Percentiles rank a stretch among this genome's conserved stretches.
Conservation (phyloP, 2,329 filamentous ascomycete species). For the Immersiporthe knoxdaviesiana region DNA sequence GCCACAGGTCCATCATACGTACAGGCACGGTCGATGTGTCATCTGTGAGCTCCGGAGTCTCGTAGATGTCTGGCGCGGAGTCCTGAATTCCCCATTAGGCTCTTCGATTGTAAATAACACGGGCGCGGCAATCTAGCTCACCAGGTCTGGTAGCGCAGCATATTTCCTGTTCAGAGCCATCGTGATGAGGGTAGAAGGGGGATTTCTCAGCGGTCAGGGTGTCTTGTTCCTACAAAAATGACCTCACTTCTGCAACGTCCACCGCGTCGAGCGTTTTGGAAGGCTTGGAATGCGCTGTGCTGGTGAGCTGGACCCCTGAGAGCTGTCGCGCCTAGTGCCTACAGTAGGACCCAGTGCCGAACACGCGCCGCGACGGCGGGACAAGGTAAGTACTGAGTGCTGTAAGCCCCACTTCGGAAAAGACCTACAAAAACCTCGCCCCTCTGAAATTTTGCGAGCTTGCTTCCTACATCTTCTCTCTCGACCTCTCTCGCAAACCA, state of each 20-base stretch:
- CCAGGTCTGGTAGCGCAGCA: slow-evolving; percentile 77
- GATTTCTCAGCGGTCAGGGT: not conserved
- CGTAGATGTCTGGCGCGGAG: slow-evolving; percentile 91
- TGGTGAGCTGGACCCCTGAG: not conserved
- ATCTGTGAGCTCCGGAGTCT: slow-evolving; percentile 90
- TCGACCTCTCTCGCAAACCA: not conserved
- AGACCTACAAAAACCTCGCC: slow-evolving; percentile 15
- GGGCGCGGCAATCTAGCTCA: slow-evolving; percentile 42
- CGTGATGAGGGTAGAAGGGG: slow-evolving; percentile 22
- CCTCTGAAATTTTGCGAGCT: not conserved
- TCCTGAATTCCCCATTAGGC: slow-evolving; percentile 59
- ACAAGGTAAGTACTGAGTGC: too few relatives aligned
- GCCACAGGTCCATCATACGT: slow-evolving; percentile 40
- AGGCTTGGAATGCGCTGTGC: not conserved
- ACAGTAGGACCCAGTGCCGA: not conserved
- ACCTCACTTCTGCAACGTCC: not conserved
- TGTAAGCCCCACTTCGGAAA: slow-evolving; percentile 1
- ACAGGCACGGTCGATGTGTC: slow-evolving; percentile 85
- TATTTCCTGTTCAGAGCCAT: slow-evolving; percentile 85
- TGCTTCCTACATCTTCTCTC: not conserved
- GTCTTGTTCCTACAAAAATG: not conserved
- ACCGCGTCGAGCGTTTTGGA: not conserved
- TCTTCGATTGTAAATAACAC: slow-evolving; percentile 14
- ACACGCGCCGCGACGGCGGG: not conserved
- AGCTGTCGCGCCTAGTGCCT: slow-evolving; percentile 9